Percentiles rank a stretch among this genome's conserved stretches.
phyloP scores from a whole-genome alignment of 371 early-diverging fungal genomes.

The Mortierella sp. region DNA sequence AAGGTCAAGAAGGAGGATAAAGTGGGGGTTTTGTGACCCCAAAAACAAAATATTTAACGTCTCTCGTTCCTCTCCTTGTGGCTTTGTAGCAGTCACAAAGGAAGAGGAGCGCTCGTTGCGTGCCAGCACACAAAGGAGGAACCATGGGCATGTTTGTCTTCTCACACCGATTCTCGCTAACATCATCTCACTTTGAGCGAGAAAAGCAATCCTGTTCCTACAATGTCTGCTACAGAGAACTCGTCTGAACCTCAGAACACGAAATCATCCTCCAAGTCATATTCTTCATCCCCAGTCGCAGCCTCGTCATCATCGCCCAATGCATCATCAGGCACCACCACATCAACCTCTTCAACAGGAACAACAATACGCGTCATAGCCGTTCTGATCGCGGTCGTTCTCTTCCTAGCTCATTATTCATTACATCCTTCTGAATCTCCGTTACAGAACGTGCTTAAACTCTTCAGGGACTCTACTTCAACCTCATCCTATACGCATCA shows the following conservation, averaged over 20 bases:
- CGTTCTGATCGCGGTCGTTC: constrained; percentile 4
- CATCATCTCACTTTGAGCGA: background rate
- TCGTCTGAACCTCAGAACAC: background rate
- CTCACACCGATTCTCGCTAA: no score
- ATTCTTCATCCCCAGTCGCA: background rate
- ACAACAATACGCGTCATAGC: constrained; percentile 1
- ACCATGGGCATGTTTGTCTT: no score
- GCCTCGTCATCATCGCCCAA: constrained; percentile 2
- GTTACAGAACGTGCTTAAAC: background rate
- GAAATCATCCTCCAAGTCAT: background rate
- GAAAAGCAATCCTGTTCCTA: no score
- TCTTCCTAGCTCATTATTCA: constrained; percentile 6
- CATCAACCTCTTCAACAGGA: constrained; percentile 4
- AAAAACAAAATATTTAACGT: no score
- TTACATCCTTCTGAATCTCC: constrained; percentile 3
- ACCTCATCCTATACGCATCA: constrained; percentile 8
- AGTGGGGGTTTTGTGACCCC: no score
- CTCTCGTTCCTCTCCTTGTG: no score
- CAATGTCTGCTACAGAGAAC: constrained; percentile 5
- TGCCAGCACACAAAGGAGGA: no score
- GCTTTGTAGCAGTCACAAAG: no score
- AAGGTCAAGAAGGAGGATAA: background rate
- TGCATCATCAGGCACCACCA: background rate
- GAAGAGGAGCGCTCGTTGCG: no score
- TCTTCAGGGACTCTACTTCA: no score